Evolutionary conservation across 169 alveolate genomes (phyloP).

Genomic region (Plasmodium cynomolgi): DNA sequence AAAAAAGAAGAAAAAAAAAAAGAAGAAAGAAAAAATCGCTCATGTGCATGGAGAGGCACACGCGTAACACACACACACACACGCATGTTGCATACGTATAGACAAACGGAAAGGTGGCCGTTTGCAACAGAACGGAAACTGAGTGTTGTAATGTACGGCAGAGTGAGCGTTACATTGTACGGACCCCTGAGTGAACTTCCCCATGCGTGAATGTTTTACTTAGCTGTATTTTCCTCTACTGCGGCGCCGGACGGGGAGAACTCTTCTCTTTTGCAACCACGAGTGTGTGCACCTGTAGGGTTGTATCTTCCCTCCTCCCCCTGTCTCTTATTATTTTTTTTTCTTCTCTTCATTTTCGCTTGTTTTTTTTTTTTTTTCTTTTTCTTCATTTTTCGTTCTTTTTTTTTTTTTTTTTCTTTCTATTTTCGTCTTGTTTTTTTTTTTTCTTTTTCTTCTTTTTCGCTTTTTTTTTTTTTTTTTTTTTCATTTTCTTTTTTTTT

Average conservation of each 20-base stretch:
- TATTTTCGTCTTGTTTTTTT: neutral
- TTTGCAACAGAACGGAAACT: slow-evolving; percentile 3
- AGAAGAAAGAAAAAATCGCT: neutral
- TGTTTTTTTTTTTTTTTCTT: neutral
- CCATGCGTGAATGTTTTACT: neutral
- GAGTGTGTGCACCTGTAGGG: neutral
- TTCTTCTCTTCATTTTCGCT: neutral
- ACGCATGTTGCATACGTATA: neutral
- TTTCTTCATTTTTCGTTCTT: neutral
- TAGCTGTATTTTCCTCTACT: neutral
- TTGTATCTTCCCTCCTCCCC: neutral
- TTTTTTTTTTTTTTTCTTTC: neutral
- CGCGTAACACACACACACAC: neutral
- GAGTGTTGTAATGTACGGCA: neutral
- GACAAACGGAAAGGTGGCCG: neutral
- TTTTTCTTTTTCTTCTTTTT: neutral
- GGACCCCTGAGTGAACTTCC: neutral
- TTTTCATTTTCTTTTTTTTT: neutral
- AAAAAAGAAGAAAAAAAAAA: neutral
- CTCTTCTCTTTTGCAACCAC: neutral
- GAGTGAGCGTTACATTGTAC: neutral
- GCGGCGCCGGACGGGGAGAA: neutral
- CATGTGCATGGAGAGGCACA: neutral
- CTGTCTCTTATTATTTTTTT: too few relatives aligned
- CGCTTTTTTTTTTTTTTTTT: neutral